Base-by-base conservation (phyloP, 768 basidiomycete genomes). In the Crassisporium funariophilum region DNA sequence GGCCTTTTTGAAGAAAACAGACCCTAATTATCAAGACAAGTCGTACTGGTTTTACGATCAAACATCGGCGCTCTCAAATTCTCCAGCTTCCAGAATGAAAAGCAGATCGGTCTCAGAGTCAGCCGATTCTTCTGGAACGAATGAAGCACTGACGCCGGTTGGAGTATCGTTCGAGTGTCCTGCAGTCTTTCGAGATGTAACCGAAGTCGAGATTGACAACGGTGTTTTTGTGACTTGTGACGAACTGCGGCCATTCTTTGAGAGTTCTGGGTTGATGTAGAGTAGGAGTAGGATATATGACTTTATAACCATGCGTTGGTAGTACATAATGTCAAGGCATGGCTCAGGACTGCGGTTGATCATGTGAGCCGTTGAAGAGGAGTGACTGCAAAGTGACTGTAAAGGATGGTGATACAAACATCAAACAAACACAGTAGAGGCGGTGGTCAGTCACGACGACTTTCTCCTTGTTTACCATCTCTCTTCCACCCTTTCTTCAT, bases 31-130 rank as follows among this genome's bases (percentile, higher is more conserved):
- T 60, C 49, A 61, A 54, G 58, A 45, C 31, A 61, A 69, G 48
- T 57, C 76, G 1, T 78, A 65, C 55, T 80, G 70, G 68, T 76
- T 72, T 52, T 79, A 76, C 55, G 67, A 77, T 55, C 78, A 80
- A 55, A 57, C 64, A 7, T 52, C 51, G 2, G 76, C 77, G 11
- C 51, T 77, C 1, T 58, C 62, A 20, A 64, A 68, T 42, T 64
- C 73, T 5, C 72, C 76, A 20, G 58, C 65, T 0, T 65, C 47
- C 29, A 45, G 60, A 50, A 59, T 55, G 59, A 53, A 49, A 11
- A 17, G 44, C 34, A 54, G 48, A 35, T 33, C 46, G 23, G 37
- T n/a, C n/a, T n/a, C n/a, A n/a, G n/a, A n/a, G n/a, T n/a, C n/a
- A n/a, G n/a, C n/a, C n/a, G n/a, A n/a, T n/a, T 44, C 8, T 22